Conservation (phyloP, 805 yeast species). For the Kodamaea restingae region DNA sequence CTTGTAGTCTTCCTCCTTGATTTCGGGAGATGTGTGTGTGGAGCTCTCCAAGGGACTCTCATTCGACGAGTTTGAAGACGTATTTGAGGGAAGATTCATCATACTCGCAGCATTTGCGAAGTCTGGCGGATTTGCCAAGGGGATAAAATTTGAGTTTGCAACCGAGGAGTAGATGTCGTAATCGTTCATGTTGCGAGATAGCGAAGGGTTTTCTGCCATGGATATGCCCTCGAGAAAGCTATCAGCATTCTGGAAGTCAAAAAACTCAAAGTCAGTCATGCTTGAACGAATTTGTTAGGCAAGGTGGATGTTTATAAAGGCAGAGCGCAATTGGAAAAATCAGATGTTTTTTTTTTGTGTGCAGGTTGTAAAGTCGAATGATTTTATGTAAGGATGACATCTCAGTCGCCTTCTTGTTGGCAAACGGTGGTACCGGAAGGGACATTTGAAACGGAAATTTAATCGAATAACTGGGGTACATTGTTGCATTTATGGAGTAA, state of each 20-base stretch:
- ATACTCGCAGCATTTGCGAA: constrained; percentile 9
- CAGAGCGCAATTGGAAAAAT: constrained; percentile 1
- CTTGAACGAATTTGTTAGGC: background rate
- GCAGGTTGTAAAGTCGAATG: constrained; percentile 3
- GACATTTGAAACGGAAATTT: too few relatives aligned
- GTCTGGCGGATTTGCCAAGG: background rate
- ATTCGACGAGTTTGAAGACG: constrained; percentile 14
- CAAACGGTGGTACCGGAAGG: too few relatives aligned
- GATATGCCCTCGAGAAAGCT: constrained; percentile 26
- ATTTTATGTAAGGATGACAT: background rate
- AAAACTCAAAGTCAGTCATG: constrained; percentile 16
- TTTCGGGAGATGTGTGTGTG: constrained; percentile 23
- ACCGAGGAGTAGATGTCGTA: constrained; percentile 3
- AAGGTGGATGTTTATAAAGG: background rate
- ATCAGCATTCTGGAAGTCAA: constrained; percentile 28
- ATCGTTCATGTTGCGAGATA: constrained; percentile 2
- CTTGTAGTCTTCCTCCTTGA: constrained; percentile 8
- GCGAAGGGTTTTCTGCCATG: constrained; percentile 19
- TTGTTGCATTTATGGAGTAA: too few relatives aligned
- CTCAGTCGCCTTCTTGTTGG: background rate
- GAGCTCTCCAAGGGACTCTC: constrained; percentile 17
- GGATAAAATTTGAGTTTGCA: background rate
- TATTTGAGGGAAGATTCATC: constrained; percentile 15
- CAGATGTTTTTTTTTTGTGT: constrained; percentile 1
- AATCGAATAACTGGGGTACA: background rate